These are phyloP conservation scores for Gloeophyllum trabeum DNA, from an alignment of 768 basidiomycete genomes.

Conservation along the genomic window DNA sequence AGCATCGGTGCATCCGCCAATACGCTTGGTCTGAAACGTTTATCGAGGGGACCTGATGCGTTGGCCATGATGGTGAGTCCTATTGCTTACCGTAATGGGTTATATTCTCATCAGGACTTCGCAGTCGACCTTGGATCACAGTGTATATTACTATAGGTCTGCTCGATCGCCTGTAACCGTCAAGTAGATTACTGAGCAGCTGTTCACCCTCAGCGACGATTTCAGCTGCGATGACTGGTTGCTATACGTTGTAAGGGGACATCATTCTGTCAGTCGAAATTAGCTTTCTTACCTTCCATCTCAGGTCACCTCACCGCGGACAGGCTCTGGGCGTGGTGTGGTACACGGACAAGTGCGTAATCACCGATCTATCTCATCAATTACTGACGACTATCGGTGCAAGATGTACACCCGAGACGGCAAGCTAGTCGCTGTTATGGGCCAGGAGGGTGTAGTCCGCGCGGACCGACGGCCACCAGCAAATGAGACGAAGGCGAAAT, in stretches of 20 bases:
- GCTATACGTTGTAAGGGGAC: conserved; percentile 61
- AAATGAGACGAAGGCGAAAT: conserved; percentile 17
- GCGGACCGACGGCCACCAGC: conserved; percentile 37
- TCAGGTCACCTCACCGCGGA: conserved; percentile 54
- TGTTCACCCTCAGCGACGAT: conserved; percentile 34
- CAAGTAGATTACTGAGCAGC: not conserved
- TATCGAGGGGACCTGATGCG: conserved; percentile 34
- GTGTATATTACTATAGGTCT: conserved; percentile 72
- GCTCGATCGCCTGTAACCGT: conserved; percentile 7
- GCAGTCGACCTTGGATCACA: conserved; percentile 69
- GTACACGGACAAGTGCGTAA: conserved; percentile 57
- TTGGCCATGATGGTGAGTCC: conserved; percentile 50
- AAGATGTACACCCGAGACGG: conserved; percentile 65
- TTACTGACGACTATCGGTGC: conserved; percentile 1
- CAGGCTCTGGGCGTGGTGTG: conserved; percentile 55
- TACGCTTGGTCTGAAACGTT: conserved; percentile 42
- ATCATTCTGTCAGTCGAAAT: not conserved
- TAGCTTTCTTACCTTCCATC: not conserved
- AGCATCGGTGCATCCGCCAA: conserved; percentile 48
- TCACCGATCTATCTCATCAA: not conserved
- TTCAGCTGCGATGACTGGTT: conserved; percentile 78
- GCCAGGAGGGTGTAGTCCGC: conserved; percentile 73
- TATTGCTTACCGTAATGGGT: not conserved
- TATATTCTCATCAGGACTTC: not conserved
- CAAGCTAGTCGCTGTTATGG: conserved; percentile 58